Evolutionary conservation across 1,139 yeast species (phyloP).

Genomic region (Yamadazyma dushanensis): DNA sequence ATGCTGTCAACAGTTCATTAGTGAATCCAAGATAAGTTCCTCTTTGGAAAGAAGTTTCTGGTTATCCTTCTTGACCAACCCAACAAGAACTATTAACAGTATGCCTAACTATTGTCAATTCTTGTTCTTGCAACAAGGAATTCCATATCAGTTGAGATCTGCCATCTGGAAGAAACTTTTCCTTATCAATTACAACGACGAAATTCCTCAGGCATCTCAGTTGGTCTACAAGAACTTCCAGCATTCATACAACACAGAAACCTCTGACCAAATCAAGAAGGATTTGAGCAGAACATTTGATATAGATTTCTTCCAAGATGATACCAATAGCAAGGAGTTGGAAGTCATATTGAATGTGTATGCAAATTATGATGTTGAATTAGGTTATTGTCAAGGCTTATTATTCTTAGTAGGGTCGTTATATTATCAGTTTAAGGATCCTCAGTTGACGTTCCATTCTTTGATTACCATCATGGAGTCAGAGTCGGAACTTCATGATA

Average conservation of each 20-base stretch:
- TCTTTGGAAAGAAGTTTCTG: conserved; percentile 43
- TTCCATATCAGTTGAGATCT: conserved; percentile 39
- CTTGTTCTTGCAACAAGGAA: conserved; percentile 40
- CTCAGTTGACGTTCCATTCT: conserved; percentile 52
- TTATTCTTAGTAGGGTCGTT: conserved; percentile 67
- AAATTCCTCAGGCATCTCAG: conserved; percentile 37
- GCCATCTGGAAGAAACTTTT: conserved; percentile 40
- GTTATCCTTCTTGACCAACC: conserved; percentile 46
- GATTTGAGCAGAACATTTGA: conserved; percentile 64
- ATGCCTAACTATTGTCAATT: conserved; percentile 50
- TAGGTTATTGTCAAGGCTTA: conserved; percentile 73
- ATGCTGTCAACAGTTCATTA: conserved; percentile 14
- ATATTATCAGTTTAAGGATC: conserved; percentile 50
- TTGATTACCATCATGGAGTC: conserved; percentile 63
- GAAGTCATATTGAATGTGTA: conserved; percentile 65
- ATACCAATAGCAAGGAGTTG: conserved; percentile 44
- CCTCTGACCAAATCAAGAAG: conserved; percentile 56
- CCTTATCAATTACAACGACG: conserved; percentile 27
- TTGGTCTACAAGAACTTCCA: conserved; percentile 43
- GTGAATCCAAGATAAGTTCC: conserved; percentile 19
- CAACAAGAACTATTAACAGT: conserved; percentile 45
- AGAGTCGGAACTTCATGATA: conserved; percentile 55
- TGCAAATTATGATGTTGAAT: conserved; percentile 65
- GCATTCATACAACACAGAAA: conserved; percentile 42
- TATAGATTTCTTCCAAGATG: conserved; percentile 49